A percentile compares a stretch with the other conserved stretches of the same genome.
phyloP scores from a whole-genome alignment of 2,329 filamentous ascomycete species.

The Cryphonectria naterciae region DNA sequence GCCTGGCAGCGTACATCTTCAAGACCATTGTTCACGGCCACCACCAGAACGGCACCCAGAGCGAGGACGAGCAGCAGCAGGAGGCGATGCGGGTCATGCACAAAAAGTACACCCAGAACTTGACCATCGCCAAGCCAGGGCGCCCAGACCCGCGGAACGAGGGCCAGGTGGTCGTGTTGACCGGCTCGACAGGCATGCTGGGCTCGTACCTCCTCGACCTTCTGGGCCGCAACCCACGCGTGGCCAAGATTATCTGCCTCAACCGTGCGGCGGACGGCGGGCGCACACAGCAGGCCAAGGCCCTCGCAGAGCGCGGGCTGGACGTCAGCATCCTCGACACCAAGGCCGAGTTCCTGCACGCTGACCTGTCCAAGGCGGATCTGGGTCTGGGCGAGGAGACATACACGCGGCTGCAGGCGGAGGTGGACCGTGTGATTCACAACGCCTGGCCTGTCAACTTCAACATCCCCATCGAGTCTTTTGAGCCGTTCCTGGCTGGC shows the following conservation, averaged over 20 bases:
- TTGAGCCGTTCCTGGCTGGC: constrained; percentile 51
- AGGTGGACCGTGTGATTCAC: constrained; percentile 50
- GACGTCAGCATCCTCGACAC: constrained; percentile 34
- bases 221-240: constrained; percentile 38
- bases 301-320: constrained; percentile 44
- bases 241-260: constrained; percentile 49
- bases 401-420: constrained; percentile 41
- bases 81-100: constrained; percentile 30
- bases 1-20: constrained; percentile 34
- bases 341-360: constrained; percentile 50
- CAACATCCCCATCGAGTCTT: constrained; percentile 50
- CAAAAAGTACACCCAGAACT: constrained; percentile 38
- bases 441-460: constrained; percentile 54
- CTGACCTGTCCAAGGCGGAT: constrained; percentile 49
- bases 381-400: constrained; percentile 49
- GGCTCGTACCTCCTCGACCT: constrained; percentile 46
- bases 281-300: constrained; percentile 41
- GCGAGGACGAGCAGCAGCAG: constrained; percentile 28
- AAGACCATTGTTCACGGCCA: constrained; percentile 4
- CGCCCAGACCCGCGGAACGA: constrained; percentile 34
- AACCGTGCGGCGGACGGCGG: constrained; percentile 49
- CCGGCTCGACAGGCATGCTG: constrained; percentile 45
- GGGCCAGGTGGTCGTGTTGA: constrained; percentile 41
- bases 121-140: constrained; percentile 31
- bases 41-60: constrained; percentile 20